These are phyloP conservation scores for Populus hybrid DNA, from an alignment of 441 rosid species.

Conservation along the genomic window DNA sequence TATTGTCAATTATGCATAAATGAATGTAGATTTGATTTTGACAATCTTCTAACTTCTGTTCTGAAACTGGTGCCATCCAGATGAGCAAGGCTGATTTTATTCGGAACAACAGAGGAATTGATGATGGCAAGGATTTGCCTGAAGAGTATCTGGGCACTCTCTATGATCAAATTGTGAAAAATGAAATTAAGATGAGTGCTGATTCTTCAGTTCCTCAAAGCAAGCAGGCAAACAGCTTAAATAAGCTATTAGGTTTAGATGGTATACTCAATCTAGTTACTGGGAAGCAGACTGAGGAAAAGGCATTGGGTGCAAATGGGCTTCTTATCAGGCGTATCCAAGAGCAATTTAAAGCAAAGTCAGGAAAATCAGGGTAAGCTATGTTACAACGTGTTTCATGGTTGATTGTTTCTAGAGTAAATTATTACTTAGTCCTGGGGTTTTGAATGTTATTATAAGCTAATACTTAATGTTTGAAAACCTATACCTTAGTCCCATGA, in stretches of 20 bases:
- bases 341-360: slow-evolving; percentile 89
- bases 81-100: slow-evolving; percentile 93
- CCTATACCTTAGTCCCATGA: too few species aligned
- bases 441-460: too few species aligned
- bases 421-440: too few species aligned
- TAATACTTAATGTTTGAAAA: too few species aligned
- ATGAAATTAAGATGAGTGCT: slow-evolving; percentile 91
- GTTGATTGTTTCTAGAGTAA: slow-evolving; percentile 2
- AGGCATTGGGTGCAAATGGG: slow-evolving; percentile 92
- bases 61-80: slow-evolving; percentile 43
- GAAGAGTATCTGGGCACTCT: slow-evolving; percentile 81
- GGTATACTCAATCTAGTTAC: slow-evolving; percentile 89
- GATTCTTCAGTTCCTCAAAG: slow-evolving; percentile 79
- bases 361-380: slow-evolving; percentile 95
- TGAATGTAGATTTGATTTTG: slow-evolving; percentile 8
- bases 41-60: slow-evolving; percentile 25
- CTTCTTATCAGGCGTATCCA: slow-evolving; percentile 93
- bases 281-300: slow-evolving; percentile 89
- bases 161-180: slow-evolving; percentile 85
- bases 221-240: slow-evolving; percentile 87
- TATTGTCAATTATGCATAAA: background rate
- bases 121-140: slow-evolving; percentile 97
- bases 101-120: slow-evolving; percentile 90
- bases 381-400: background rate
- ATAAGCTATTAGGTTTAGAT: slow-evolving; percentile 85